Percentiles rank a stretch among this genome's conserved stretches.
Conservation (phyloP, 345 rosid species). For the Reutealis trisperma region DNA sequence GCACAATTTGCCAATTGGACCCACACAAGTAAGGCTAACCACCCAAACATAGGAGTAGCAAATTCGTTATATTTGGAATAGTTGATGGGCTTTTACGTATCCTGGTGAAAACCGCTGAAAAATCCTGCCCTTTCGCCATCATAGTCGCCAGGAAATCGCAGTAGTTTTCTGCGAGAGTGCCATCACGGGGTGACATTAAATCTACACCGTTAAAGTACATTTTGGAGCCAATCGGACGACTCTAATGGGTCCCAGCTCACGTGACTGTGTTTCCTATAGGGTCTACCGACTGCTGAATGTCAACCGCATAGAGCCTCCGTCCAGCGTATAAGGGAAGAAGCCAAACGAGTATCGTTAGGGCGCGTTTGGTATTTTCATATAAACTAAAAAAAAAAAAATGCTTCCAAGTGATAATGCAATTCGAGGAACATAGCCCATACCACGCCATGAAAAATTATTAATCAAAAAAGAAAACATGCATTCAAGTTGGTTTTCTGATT, state of each 20-base stretch:
- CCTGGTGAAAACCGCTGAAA: neutral
- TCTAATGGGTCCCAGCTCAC: slow-evolving; percentile 24
- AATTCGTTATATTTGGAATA: neutral
- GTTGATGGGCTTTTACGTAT: neutral
- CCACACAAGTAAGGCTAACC: slow-evolving; percentile 14
- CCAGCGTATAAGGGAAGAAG: neutral
- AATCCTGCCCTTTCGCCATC: slow-evolving; percentile 11
- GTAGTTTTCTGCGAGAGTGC: neutral
- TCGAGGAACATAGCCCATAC: no score
- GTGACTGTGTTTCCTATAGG: slow-evolving; percentile 4
- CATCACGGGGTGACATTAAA: slow-evolving; percentile 15
- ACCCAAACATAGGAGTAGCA: neutral
- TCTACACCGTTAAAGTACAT: slow-evolving; percentile 12
- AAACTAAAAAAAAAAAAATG: neutral
- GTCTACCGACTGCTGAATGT: neutral
- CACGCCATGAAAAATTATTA: no score
- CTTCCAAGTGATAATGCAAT: no score
- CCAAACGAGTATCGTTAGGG: neutral
- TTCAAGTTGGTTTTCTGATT: no score
- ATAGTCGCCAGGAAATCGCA: neutral
- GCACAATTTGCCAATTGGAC: neutral
- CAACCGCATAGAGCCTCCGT: slow-evolving; percentile 10
- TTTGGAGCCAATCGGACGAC: neutral
- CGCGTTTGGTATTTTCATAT: slow-evolving; percentile 7
- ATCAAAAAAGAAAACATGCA: no score